A percentile compares a stretch with the other conserved stretches of the same genome.
Evolutionary conservation across 352 stramenopile species (phyloP).

Genomic region (Peronospora farinosa): DNA sequence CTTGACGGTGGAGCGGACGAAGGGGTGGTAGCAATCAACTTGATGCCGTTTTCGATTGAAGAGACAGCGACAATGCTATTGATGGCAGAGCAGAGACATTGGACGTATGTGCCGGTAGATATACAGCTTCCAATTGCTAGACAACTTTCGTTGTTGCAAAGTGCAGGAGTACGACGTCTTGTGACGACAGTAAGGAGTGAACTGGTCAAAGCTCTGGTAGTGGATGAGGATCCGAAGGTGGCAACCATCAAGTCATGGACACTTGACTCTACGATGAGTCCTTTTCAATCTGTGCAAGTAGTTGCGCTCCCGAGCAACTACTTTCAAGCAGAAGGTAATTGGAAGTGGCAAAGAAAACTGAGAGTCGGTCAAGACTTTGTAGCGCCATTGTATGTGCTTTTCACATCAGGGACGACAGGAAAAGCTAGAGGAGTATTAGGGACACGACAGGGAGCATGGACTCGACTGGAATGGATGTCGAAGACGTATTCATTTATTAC

Average conservation of each 20-base stretch:
- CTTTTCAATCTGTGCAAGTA: constrained; percentile 27
- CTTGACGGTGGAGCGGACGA: not conserved
- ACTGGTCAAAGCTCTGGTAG: constrained; percentile 18
- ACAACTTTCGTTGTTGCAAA: constrained; percentile 29
- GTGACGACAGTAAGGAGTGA: constrained; percentile 25
- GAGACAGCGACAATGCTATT: constrained; percentile 42
- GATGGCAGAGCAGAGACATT: constrained; percentile 22
- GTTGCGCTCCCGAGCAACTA: constrained; percentile 2
- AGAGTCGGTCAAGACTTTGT: not conserved
- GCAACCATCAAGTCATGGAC: not conserved
- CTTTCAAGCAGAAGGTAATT: not conserved
- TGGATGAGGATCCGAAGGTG: not conserved
- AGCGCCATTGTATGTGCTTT: constrained; percentile 48
- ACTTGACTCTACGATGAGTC: constrained; percentile 8
- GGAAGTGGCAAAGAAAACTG: not conserved
- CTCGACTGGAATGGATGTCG: constrained; percentile 51
- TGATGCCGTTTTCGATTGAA: constrained; percentile 39
- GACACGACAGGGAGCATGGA: constrained; percentile 32
- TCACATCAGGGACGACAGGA: constrained; percentile 52
- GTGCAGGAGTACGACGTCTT: constrained; percentile 20
- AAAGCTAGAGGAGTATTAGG: constrained; percentile 42
- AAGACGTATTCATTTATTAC: constrained; percentile 31
- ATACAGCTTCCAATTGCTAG: constrained; percentile 19
- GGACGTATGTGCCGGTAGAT: constrained; percentile 49
- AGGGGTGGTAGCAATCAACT: constrained; percentile 34